These are phyloP conservation scores for Solanum chilense DNA, from an alignment of 257 asterid species.

Conservation along the genomic window DNA sequence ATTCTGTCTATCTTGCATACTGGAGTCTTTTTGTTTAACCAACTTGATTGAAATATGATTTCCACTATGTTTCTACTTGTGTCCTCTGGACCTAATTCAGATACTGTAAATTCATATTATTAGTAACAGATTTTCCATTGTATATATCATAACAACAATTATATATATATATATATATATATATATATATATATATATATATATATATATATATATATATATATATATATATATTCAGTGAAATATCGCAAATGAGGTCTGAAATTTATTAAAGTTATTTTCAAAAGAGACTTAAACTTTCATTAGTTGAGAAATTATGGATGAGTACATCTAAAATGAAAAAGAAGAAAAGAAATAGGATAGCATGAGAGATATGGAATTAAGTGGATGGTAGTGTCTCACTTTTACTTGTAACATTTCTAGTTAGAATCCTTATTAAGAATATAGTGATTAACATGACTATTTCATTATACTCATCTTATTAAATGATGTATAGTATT, in stretches of 20 bases:
- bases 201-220: too few relatives aligned
- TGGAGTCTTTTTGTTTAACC: conserved; percentile 68
- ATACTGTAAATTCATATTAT: conserved; percentile 20
- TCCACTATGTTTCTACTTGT: conserved; percentile 94
- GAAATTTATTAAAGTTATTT: too few relatives aligned
- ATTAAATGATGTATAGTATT: neutral
- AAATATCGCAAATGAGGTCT: fast-evolving
- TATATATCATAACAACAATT: neutral
- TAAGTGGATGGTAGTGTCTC: neutral
- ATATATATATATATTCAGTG: too few relatives aligned
- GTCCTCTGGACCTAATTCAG: conserved; percentile 75
- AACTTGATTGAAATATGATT: conserved; percentile 88
- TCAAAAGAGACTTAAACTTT: too few relatives aligned
- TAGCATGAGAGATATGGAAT: neutral
- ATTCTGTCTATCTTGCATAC: conserved; percentile 79
- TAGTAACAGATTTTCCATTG: neutral
- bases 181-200: too few relatives aligned
- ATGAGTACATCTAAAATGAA: neutral
- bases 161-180: too few relatives aligned
- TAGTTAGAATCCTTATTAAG: neutral
- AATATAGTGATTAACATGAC: neutral
- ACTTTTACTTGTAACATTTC: too few relatives aligned
- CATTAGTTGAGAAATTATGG: neutral
- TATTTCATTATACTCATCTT: too few relatives aligned
- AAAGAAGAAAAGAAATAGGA: neutral